Percentiles rank a stretch among this genome's conserved stretches.
These are phyloP conservation scores for Lactarius hengduanensis DNA, from an alignment of 768 basidiomycete genomes.

Conservation along the genomic window DNA sequence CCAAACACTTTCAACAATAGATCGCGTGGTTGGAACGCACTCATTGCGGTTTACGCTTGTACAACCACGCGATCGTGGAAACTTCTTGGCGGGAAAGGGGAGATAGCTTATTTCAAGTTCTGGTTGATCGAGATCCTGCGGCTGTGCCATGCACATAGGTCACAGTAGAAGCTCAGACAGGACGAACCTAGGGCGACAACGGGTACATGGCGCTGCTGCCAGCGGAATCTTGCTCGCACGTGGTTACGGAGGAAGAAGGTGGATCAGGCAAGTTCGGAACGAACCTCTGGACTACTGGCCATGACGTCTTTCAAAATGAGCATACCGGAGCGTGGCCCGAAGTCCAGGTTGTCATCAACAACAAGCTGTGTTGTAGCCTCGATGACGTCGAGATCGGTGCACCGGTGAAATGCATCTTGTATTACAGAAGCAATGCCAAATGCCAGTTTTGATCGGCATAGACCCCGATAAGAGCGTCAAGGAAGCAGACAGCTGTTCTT, in stretches of 20 bases:
- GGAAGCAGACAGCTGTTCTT: not conserved
- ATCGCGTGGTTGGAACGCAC: too few species aligned
- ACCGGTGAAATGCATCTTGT: not conserved
- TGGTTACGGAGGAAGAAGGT: conserved; percentile 12
- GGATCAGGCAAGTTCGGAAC: conserved; percentile 19
- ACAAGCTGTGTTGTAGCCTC: not conserved
- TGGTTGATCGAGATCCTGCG: conserved; percentile 9
- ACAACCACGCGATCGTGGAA: not conserved
- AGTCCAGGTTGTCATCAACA: not conserved
- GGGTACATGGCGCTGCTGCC: not conserved
- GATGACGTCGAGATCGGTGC: conserved; percentile 12
- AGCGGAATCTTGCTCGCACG: conserved; percentile 1
- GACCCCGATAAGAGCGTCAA: conserved; percentile 1
- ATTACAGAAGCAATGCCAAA: not conserved
- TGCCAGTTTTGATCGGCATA: conserved; percentile 1
- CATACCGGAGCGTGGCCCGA: conserved; percentile 3
- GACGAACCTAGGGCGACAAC: not conserved
- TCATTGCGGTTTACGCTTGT: too few species aligned
- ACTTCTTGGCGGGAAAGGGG: not conserved
- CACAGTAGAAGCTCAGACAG: not conserved
- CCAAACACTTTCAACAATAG: not conserved
- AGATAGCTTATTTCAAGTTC: not conserved
- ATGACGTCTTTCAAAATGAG: conserved; percentile 12
- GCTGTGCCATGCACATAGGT: not conserved
- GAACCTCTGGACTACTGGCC: not conserved